Evolutionary conservation across 2,329 filamentous ascomycete genomes (phyloP).

Genomic region (Penicillium sp.): DNA sequence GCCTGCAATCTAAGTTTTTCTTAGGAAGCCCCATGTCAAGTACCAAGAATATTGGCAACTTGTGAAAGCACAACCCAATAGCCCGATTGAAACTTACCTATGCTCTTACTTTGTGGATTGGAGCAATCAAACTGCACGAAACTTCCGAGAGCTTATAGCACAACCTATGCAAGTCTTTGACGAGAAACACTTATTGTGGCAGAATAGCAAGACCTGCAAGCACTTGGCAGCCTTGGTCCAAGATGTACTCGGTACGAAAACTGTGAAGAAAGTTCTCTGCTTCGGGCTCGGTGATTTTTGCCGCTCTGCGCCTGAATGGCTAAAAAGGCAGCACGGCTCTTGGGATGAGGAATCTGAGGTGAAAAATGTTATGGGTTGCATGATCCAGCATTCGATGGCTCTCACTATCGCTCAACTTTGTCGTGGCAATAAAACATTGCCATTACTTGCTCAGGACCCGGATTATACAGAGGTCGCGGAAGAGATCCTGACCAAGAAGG

Average conservation of each 20-base stretch:
- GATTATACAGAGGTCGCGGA: constrained; percentile 17
- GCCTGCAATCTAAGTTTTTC: constrained; percentile 11
- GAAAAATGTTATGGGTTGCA: constrained; percentile 11
- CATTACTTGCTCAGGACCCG: constrained; percentile 17
- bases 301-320: constrained; percentile 17
- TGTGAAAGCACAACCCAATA: constrained; percentile 16
- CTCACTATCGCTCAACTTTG: constrained; percentile 21
- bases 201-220: constrained; percentile 19
- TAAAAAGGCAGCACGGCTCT: constrained; percentile 14
- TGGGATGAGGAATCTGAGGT: constrained; percentile 15
- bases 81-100: constrained; percentile 18
- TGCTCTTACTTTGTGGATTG: constrained; percentile 23
- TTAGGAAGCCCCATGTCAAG: constrained; percentile 19
- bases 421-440: constrained; percentile 12
- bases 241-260: constrained; percentile 13
- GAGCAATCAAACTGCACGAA: constrained; percentile 18
- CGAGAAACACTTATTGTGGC: constrained; percentile 16
- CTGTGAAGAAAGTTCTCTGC: constrained; percentile 19
- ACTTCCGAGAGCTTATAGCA: constrained; percentile 21
- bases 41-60: constrained; percentile 22
- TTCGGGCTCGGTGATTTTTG: constrained; percentile 22
- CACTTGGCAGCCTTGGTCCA: constrained; percentile 12
- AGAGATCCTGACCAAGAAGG: constrained; percentile 15
- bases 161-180: constrained; percentile 19
- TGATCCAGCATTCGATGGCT: constrained; percentile 22